Evolutionary conservation across 2,329 filamentous ascomycete genomes (phyloP).

Genomic region (Myriangium duriaei): DNA sequence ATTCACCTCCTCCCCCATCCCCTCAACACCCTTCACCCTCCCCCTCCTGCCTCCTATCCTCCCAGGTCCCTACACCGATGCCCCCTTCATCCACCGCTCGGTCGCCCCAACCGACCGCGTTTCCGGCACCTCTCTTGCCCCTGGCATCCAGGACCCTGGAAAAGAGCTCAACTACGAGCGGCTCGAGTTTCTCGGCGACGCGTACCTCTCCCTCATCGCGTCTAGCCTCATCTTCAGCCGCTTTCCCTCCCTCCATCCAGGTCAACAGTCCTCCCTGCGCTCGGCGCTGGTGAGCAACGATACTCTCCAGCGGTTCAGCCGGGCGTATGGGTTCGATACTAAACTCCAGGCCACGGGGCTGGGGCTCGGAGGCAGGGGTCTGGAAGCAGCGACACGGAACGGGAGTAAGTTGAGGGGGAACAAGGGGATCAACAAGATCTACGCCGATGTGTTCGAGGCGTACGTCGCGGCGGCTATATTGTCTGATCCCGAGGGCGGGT

Average conservation of each 20-base stretch:
- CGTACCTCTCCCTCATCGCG: constrained; percentile 67
- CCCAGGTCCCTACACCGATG: constrained; percentile 15
- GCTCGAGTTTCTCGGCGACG: constrained; percentile 81
- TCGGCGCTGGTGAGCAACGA: constrained; percentile 72
- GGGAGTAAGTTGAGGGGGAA: constrained; percentile 18
- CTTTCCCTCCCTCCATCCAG: constrained; percentile 53
- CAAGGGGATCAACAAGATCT: constrained; percentile 55
- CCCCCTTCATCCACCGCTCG: constrained; percentile 24
- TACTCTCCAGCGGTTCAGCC: constrained; percentile 57
- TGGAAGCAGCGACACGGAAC: constrained; percentile 17
- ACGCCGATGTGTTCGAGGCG: constrained; percentile 82
- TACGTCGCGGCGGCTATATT: constrained; percentile 72
- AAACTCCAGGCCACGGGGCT: constrained; percentile 41
- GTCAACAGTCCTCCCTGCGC: constrained; percentile 61
- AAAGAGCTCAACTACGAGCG: constrained; percentile 52
- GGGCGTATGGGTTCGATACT: constrained; percentile 57
- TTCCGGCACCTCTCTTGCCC: constrained; percentile 11
- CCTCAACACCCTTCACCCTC: constrained; percentile 10
- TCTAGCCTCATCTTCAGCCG: constrained; percentile 62
- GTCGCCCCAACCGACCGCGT: constrained; percentile 15
- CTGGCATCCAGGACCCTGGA: background rate
- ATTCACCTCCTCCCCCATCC: background rate
- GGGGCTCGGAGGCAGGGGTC: constrained; percentile 19
- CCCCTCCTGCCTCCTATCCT: constrained; percentile 20
- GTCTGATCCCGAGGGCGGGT: constrained; percentile 51